Evolutionary conservation across 805 yeast genomes (phyloP), one percentile per base, ranked within the genome.

Genomic region (Torulaspora gathmanii): DNA sequence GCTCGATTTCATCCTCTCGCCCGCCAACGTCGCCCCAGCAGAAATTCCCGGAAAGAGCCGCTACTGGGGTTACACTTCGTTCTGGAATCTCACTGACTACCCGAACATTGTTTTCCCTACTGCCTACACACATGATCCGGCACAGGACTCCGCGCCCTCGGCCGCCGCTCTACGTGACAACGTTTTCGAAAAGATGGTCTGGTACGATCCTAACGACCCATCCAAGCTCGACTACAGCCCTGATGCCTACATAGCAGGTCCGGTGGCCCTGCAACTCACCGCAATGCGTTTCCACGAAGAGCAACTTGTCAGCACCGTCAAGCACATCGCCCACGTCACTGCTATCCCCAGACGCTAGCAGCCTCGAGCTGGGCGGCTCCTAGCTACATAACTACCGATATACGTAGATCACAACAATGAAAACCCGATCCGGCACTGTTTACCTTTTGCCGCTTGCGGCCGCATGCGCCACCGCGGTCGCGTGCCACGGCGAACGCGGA

Each of bases 11-110:
- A 72, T 85, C 47, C 64, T 85, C 36, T 75, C 83, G 41, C 90
- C 91, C 49, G 75, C 80, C 5, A 79, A 81, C 63, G 77, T 75
- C 45, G 82, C 83, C 51, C 81, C 80, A 40, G 87, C 93, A n/a
- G 86, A 88, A 35, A 74, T 73, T 43, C 78, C 83, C 17, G 77
- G 75, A 38, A 71, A 74, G 41, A 74, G 83, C 5, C 77, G 75
- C 61, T 83, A 83, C 65, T 86, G 93, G 90, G 84, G 90, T 3
- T 86, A 86, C 70, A 83, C 91, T 5, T 68, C 88, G 2, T 71
- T 83, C 50, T 86, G 80, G 77, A 85, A 85, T 66, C 59, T 84
- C 46, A 64, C 83, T 51, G 95, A 86, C 63, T 71, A 78, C 57
- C 89, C 95, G 33, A 77, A 81, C 31, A 76, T 82, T 49, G 71